Evolutionary conservation across 2,329 filamentous ascomycete species (phyloP), one percentile per base, ranked within the genome.

Genomic region (Cercospora sesami): DNA sequence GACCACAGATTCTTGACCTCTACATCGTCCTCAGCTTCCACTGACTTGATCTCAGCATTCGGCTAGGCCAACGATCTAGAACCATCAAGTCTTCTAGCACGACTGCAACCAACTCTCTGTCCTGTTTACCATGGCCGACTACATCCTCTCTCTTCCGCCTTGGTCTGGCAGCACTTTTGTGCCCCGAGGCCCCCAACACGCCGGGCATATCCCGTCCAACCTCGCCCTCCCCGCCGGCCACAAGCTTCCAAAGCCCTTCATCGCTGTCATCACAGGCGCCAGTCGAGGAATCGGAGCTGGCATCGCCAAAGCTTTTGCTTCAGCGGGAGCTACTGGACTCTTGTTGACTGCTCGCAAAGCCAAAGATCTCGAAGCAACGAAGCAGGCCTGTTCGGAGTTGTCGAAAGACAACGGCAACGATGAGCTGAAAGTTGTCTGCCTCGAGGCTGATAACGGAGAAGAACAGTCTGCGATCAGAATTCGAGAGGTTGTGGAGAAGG

Each of bases 211-310:
- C 21, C 65, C 68, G 14, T 21, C 23, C 21, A 48, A 55, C 31
- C 57, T 65, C n/a, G 26, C 45, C 26, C 65, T 65, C 9, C 26
- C 60, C 1, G 57, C 31, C 2, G 53, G 59, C 31, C 18, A 55
- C 5, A 23, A 23, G 16, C 62, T 67, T 12, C 65, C 68, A 3
- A 57, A 30, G 16, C 64, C 69, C 2, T 78, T 75, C 67, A 71
- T 74, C 6, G 75, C 75, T n/a, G 74, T 72, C 60, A 75, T 79
- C 48, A 71, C 78, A 51, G 78, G 78, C n/a, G 77, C 75, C n/a
- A 73, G 73, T 45, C 74, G 74, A 9, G 75, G 76, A 18, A 78
- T 78, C 48, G 77, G 76, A 30, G 71, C 74, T 10, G 73, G 72
- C 26, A 74, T 77, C 21, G 77, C 76, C 16, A 73, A 75, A 39